phyloP scores from a whole-genome alignment of 441 rosid species.

The Erodium texanum region DNA sequence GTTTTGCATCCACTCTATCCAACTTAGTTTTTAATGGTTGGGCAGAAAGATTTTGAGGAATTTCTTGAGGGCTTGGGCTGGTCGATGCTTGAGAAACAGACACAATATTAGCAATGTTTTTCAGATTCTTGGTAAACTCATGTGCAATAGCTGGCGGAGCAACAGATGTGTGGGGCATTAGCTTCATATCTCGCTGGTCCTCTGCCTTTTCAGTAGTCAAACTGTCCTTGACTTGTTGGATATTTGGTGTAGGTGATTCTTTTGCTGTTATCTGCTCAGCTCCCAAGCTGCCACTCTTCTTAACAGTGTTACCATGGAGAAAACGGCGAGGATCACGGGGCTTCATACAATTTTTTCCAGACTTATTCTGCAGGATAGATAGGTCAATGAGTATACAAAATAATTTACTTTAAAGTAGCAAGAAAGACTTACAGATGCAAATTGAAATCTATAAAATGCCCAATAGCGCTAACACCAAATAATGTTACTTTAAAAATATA shows the following conservation, averaged over 20 bases:
- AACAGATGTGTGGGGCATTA: conserved; percentile 28
- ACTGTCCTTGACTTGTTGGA: conserved; percentile 28
- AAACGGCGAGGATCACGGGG: conserved; percentile 95
- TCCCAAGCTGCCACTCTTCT: conserved; percentile 39
- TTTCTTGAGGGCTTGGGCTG: conserved; percentile 20
- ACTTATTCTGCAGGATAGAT: conserved; percentile 44
- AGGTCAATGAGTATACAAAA: not conserved
- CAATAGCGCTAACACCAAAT: too few relatives aligned
- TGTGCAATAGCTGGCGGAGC: conserved; percentile 8
- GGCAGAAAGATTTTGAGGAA: conserved; percentile 31
- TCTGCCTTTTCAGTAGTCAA: conserved; percentile 23
- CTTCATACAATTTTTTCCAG: conserved; percentile 75
- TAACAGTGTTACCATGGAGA: conserved; percentile 51
- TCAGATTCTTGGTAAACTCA: conserved; percentile 58
- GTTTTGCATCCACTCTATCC: conserved; percentile 30
- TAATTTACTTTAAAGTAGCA: not conserved
- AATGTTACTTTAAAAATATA: too few relatives aligned
- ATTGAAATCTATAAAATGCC: not conserved
- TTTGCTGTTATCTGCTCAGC: conserved; percentile 47
- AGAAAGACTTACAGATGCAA: too few relatives aligned
- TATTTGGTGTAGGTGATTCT: conserved; percentile 24
- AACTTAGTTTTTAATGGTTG: conserved; percentile 32
- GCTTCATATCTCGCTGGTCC: conserved; percentile 15
- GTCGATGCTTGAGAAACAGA: conserved; percentile 41
- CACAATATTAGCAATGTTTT: conserved; percentile 13